A percentile compares a stretch with the other conserved stretches of the same genome.
Conservation (phyloP, 2,329 filamentous ascomycete genomes). For the Aspergillus tanneri region DNA sequence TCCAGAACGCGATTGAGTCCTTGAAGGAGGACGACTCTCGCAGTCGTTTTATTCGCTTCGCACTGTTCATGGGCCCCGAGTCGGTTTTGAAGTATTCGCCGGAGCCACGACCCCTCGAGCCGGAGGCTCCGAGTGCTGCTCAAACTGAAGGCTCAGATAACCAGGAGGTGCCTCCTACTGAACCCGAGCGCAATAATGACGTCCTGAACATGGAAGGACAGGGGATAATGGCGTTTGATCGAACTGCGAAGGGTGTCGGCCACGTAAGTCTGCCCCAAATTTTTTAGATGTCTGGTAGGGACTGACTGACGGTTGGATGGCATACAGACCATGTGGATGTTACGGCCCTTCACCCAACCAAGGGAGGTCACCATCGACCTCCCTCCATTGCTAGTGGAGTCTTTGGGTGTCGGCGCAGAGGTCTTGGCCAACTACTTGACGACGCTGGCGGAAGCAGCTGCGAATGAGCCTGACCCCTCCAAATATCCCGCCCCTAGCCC, state of each 20-base stretch:
- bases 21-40: conserved; percentile 92
- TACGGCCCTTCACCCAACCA: conserved; percentile 83
- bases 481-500: conserved; percentile 78
- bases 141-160: conserved; percentile 26
- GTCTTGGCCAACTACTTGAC: conserved; percentile 93
- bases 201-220: conserved; percentile 86
- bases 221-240: conserved; percentile 97
- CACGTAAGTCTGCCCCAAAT: conserved; percentile 64
- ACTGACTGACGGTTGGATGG: conserved; percentile 26
- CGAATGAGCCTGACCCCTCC: conserved; percentile 69
- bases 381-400: conserved; percentile 83
- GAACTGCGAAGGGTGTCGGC: conserved; percentile 78
- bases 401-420: conserved; percentile 89
- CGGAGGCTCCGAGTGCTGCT: conserved; percentile 8
- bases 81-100: conserved; percentile 60
- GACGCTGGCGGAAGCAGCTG: conserved; percentile 76
- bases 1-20: conserved; percentile 77
- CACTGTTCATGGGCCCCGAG: conserved; percentile 66
- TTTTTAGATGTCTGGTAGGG: background rate
- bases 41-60: conserved; percentile 85
- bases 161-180: conserved; percentile 39
- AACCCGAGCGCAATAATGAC: conserved; percentile 47
- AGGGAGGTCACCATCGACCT: conserved; percentile 96
- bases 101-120: conserved; percentile 28
- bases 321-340: conserved; percentile 96